Evolutionary conservation across 176 grass and related monocot species (phyloP).

Genomic region (Carex parvula): DNA sequence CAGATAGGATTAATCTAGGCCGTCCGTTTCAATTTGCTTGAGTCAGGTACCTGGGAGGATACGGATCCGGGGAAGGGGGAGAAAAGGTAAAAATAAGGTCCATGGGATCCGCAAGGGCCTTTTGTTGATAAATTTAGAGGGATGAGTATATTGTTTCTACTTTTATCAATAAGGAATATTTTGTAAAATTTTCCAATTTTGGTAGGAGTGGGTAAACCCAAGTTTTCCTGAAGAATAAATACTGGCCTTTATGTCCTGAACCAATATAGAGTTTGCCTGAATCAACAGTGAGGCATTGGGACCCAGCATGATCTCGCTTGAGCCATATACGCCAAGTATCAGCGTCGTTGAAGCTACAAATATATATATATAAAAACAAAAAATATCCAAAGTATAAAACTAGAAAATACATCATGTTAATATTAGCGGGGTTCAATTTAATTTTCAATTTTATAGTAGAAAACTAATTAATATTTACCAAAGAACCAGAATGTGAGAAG

Average conservation of each 20-base stretch:
- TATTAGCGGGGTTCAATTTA: not conserved
- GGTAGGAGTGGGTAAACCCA: not conserved
- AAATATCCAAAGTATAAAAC: not conserved
- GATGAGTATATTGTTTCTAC: no score
- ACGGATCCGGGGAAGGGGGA: no score
- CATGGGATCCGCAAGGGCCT: no score
- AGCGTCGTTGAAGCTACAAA: conserved; percentile 45
- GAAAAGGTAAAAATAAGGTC: no score
- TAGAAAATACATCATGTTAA: not conserved
- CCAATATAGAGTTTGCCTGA: conserved; percentile 39
- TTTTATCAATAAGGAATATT: no score
- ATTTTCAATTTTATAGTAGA: not conserved
- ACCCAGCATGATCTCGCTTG: conserved; percentile 37
- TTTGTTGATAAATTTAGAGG: no score
- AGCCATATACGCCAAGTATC: conserved; percentile 45
- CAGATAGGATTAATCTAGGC: no score
- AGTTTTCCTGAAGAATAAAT: not conserved
- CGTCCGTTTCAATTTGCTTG: no score
- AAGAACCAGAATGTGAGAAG: conserved; percentile 46
- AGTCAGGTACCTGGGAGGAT: no score
- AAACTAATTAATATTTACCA: conserved; percentile 29
- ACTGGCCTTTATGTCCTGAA: conserved; percentile 40
- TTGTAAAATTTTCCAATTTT: not conserved
- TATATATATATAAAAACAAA: not conserved
- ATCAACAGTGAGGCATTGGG: conserved; percentile 49